Conservation (phyloP, 768 basidiomycete genomes). For the Roridomyces roridus region DNA sequence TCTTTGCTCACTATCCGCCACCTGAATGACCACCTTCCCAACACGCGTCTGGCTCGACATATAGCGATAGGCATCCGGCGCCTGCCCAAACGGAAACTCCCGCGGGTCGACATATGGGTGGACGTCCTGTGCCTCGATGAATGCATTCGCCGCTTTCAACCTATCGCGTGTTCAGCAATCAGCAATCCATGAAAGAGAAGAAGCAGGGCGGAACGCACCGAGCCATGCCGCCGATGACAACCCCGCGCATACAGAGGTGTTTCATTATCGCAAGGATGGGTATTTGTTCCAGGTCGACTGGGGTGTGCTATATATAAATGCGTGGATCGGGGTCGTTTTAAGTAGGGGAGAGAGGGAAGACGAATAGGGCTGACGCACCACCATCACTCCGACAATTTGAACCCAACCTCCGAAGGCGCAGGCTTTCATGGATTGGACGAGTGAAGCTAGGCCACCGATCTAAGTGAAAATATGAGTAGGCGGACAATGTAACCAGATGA, state of each 20-base stretch:
- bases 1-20: too few relatives aligned
- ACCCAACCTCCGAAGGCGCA: conserved; percentile 36
- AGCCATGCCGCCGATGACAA: conserved; percentile 47
- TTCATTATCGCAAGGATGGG: conserved; percentile 32
- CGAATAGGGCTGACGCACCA: too few relatives aligned
- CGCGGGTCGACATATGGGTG: conserved; percentile 49
- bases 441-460: conserved; percentile 46
- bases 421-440: conserved; percentile 36
- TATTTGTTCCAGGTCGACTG: conserved; percentile 30
- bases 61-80: conserved; percentile 49
- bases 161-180: conserved; percentile 24
- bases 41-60: conserved; percentile 51
- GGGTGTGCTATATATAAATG: not conserved
- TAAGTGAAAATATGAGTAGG: conserved; percentile 29
- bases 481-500: not conserved
- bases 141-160: conserved; percentile 49
- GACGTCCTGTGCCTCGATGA: conserved; percentile 40
- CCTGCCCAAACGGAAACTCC: conserved; percentile 52
- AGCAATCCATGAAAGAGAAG: too few relatives aligned
- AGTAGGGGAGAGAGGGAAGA: too few relatives aligned
- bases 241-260: conserved; percentile 42
- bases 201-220: conserved; percentile 44
- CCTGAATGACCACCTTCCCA: conserved; percentile 58
- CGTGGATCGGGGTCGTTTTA: too few relatives aligned
- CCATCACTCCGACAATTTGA: conserved; percentile 43